A percentile compares a stretch with the other conserved stretches of the same genome.
Evolutionary conservation across 495 filamentous ascomycete species (phyloP).

Genomic region (Terfezia claveryi): DNA sequence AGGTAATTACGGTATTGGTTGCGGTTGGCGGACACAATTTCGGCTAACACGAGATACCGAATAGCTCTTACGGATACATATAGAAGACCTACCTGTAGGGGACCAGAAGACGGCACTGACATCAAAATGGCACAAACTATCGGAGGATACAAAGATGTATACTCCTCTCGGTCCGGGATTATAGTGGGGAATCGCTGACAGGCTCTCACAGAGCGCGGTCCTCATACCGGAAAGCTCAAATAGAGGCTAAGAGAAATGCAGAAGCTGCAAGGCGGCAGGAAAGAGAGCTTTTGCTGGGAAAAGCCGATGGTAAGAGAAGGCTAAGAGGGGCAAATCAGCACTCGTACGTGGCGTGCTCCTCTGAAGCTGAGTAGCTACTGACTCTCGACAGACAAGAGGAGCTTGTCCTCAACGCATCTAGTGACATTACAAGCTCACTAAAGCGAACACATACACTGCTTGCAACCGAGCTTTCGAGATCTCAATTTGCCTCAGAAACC

Average conservation of each 20-base stretch:
- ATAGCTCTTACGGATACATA: constrained; percentile 23
- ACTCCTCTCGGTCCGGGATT: constrained; percentile 10
- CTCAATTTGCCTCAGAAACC: constrained; percentile 71
- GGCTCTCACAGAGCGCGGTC: constrained; percentile 26
- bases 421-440: constrained; percentile 64
- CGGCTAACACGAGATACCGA: constrained; percentile 10
- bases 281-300: constrained; percentile 50
- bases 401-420: constrained; percentile 45
- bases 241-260: constrained; percentile 57
- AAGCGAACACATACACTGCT: constrained; percentile 69
- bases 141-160: constrained; percentile 46
- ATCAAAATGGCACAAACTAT: constrained; percentile 39
- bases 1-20: constrained; percentile 57
- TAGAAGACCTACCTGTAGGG: constrained; percentile 32
- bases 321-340: constrained; percentile 8
- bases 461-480: constrained; percentile 56
- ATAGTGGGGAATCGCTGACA: constrained; percentile 1
- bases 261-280: constrained; percentile 51
- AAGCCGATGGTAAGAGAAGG: constrained; percentile 20
- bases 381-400: constrained; percentile 41
- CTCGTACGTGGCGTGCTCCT: background rate
- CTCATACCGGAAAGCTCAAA: constrained; percentile 65
- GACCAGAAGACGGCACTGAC: constrained; percentile 27
- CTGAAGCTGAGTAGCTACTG: constrained; percentile 18
- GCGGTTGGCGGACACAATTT: constrained; percentile 33